Evolutionary conservation across 108 stramenopile species (phyloP), one percentile per base, ranked within the genome.

Genomic region (Aurantiochytrium sp.): DNA sequence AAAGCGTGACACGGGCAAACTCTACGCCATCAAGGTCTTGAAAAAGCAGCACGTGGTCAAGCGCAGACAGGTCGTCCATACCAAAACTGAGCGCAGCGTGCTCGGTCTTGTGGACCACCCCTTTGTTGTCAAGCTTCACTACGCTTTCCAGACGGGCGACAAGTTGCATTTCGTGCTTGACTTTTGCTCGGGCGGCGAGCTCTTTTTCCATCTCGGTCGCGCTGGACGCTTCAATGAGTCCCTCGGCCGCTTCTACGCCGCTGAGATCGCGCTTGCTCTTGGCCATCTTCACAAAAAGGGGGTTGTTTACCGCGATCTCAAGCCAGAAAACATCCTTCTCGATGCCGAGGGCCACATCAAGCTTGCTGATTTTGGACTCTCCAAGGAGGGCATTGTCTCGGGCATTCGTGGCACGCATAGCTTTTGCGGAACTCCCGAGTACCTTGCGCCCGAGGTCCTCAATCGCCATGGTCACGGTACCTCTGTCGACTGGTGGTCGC

Each of bases 11-110:
- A 91, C 92, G 45, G 96, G 96, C 57, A 88, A 91, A 55, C 90
- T 98, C 23, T 98, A 96, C 93, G 99, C 99, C 59, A 99, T 99
- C 98, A 99, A 99, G 94, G 97, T 98, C 59, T 92, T 99, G 23
- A 93, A 96, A 88, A 99, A 99, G 91, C 89, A 96, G 55, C 96
- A 98, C 88, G 89, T 99, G 18, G 95, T 98, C 44, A 93, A 96
- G 47, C 94, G 98, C 72, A 88, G 96, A 35, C 99, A 99, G 92
- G 97, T 98, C 87, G 98, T 97, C 95, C 95, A 97, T 87, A 99
- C 97, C 0, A 95, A 96, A 89, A 97, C 97, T n/a, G 98, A 99
- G 93, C 95, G 97, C 35, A 96, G 95, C 89, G 97, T 99, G 16
- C 92, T 99, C 58, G 95, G 96, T 4, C 88, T 94, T 45, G 96